Percentiles rank a stretch among this genome's conserved stretches.
Conservation (phyloP, 75 land plant genomes). For the Ceratopteris richardii region DNA sequence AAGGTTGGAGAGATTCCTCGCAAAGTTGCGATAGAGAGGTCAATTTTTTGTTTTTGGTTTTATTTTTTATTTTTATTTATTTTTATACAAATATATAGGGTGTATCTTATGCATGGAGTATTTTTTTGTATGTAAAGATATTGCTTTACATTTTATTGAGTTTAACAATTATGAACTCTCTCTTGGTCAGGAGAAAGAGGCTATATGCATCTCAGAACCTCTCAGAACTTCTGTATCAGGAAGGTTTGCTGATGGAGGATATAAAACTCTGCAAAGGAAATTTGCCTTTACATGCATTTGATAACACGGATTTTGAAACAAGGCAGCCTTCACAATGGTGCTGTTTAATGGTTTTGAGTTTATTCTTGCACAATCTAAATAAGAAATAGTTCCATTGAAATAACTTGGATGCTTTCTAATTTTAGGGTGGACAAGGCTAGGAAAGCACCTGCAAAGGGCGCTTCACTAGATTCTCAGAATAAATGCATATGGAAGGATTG, state of each 20-base stretch:
- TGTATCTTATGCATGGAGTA: too few relatives aligned
- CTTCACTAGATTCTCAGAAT: constrained; percentile 8
- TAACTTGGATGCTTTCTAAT: too few relatives aligned
- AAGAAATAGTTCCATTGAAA: too few relatives aligned
- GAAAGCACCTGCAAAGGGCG: constrained; percentile 16
- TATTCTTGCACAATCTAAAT: too few relatives aligned
- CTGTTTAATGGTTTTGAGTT: not conserved
- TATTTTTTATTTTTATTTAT: not conserved
- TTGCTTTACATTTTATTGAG: not conserved
- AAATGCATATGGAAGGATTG: constrained; percentile 18
- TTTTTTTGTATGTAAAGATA: not conserved
- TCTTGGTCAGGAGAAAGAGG: constrained; percentile 14
- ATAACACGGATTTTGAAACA: constrained; percentile 25
- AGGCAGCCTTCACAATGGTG: constrained; percentile 27
- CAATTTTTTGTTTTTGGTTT: not conserved
- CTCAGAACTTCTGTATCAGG: constrained; percentile 4
- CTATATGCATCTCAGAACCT: constrained; percentile 15
- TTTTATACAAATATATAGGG: too few relatives aligned
- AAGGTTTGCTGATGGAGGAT: constrained; percentile 2
- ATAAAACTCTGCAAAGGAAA: constrained; percentile 7
- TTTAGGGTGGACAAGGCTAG: constrained; percentile 26
- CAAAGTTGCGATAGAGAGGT: constrained; percentile 23
- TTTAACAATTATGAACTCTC: not conserved
- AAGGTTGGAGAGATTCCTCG: constrained; percentile 27
- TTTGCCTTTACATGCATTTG: constrained; percentile 21